A percentile compares a stretch with the other conserved stretches of the same genome.
Evolutionary conservation across 306 rosid species (phyloP).

Genomic region (Dalbergia cochinchinensis): DNA sequence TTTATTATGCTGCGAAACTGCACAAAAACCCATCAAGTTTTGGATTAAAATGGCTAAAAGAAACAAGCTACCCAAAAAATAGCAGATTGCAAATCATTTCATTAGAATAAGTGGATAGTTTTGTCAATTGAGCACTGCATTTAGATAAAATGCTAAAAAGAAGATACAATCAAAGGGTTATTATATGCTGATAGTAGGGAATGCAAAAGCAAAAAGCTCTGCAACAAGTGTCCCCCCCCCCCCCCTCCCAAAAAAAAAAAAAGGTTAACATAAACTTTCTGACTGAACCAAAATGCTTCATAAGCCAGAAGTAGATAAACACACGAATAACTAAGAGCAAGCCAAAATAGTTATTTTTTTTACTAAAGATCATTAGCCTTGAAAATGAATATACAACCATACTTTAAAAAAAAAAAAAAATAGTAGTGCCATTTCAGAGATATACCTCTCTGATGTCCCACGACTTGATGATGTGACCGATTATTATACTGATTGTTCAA

Average conservation of each 20-base stretch:
- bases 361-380: background rate
- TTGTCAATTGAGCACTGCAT: background rate
- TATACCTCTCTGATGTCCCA: slow-evolving; percentile 93
- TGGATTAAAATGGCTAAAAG: slow-evolving; percentile 26
- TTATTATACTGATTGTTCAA: slow-evolving; percentile 65
- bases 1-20: slow-evolving; percentile 88
- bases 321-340: slow-evolving; percentile 6
- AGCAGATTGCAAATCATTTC: background rate
- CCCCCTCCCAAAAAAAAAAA: too few relatives aligned
- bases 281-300: too few relatives aligned
- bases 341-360: background rate
- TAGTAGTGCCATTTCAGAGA: slow-evolving; percentile 14
- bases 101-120: background rate
- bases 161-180: background rate
- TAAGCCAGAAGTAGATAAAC: too few relatives aligned
- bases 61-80: slow-evolving; percentile 24
- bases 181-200: too few relatives aligned
- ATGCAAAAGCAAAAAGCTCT: too few relatives aligned
- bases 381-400: slow-evolving; percentile 6
- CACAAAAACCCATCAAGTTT: slow-evolving; percentile 53
- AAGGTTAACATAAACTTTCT: too few relatives aligned
- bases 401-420: slow-evolving; percentile 1
- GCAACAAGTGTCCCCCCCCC: too few relatives aligned
- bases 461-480: slow-evolving; percentile 77
- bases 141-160: background rate